Evolutionary conservation across 306 rosid genomes (phyloP), one percentile per base, ranked within the genome.

Genomic region (Trifolium subterraneum): DNA sequence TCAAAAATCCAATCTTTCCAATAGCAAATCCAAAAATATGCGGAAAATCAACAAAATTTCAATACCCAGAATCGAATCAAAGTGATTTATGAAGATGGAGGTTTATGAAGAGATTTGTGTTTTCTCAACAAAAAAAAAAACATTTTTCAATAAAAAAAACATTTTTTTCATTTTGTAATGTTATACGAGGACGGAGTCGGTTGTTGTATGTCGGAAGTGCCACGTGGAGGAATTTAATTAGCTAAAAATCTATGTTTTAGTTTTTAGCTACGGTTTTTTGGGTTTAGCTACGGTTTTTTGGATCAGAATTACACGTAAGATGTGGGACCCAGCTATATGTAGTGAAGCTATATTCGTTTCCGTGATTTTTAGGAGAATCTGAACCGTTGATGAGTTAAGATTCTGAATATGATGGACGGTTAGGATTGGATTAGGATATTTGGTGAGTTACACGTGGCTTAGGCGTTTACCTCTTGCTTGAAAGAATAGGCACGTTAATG

Each of bases 281-380:
- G 61, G 1, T 41, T 71, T 36, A 36, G 39, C 39, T 36, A 36
- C 39, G 39, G 39, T 35, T 35, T 35, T 29, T 1, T 35, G 58
- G 79, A 59, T 76, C 44, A 33, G 16, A 72, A 7, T 54, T 15
- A 70, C 88, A 70, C 79, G 79, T 75, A 64, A 59, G 10, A n/a
- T 31, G 75, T 80, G 80, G 80, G 84, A 1, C 80, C 84, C 64
- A 72, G 0, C 54, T 15, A 72, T 72, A 75, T 20, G 77, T 64
- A 69, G 31, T 64, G 74, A 5, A 48, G 19, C 68, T 75, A 73
- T 64, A 64, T 81, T 29, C 14, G 16, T 45, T 18, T 61, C 8
- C 4, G 1, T 55, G 62, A 7, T 65, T 60, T 14, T 6, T 12
- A 25, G 58, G 19, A 9, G 54, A 23, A 25, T 76, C 18, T 25